Percentiles rank a stretch among this genome's conserved stretches.
Conservation (phyloP, 148 eudicot genomes). For the Selenicereus undatus region DNA sequence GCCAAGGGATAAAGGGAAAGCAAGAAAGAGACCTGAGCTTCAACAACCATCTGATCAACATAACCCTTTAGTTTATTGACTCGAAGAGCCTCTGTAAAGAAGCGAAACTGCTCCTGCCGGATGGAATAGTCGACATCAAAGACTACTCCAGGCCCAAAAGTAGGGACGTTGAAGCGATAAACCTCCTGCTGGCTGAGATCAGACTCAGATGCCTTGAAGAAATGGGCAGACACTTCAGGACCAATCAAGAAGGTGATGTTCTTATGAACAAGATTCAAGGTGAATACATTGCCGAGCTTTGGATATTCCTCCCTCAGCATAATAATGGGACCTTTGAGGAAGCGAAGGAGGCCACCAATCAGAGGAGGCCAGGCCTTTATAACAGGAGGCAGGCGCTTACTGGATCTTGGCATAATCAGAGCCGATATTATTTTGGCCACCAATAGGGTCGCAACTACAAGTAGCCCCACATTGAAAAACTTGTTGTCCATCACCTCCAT, state of each 20-base stretch:
- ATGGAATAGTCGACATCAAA: conserved; percentile 86
- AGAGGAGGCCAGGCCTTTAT: conserved; percentile 57
- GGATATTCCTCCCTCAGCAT: conserved; percentile 85
- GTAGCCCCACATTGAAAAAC: conserved; percentile 51
- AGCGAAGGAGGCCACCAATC: conserved; percentile 68
- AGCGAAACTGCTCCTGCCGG: conserved; percentile 93
- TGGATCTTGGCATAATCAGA: conserved; percentile 50
- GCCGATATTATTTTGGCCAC: conserved; percentile 66
- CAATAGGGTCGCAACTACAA: conserved; percentile 58
- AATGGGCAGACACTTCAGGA: conserved; percentile 92
- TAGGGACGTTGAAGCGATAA: conserved; percentile 92
- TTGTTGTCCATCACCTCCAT: conserved; percentile 28
- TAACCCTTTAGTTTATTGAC: conserved; percentile 73
- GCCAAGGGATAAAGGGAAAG: not conserved
- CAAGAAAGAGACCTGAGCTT: conserved; percentile 61
- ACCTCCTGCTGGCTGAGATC: conserved; percentile 99
- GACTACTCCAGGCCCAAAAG: conserved; percentile 96
- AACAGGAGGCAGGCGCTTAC: conserved; percentile 74
- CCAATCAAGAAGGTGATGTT: conserved; percentile 89
- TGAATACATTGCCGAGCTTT: conserved; percentile 88
- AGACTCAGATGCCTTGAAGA: conserved; percentile 88
- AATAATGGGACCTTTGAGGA: conserved; percentile 74
- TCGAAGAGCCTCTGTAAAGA: conserved; percentile 89
- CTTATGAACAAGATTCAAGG: conserved; percentile 65
- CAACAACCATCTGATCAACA: conserved; percentile 89